Evolutionary conservation across 148 eudicot species (phyloP), one percentile per base, ranked within the genome.

Genomic region (Chenopodium formosanum): DNA sequence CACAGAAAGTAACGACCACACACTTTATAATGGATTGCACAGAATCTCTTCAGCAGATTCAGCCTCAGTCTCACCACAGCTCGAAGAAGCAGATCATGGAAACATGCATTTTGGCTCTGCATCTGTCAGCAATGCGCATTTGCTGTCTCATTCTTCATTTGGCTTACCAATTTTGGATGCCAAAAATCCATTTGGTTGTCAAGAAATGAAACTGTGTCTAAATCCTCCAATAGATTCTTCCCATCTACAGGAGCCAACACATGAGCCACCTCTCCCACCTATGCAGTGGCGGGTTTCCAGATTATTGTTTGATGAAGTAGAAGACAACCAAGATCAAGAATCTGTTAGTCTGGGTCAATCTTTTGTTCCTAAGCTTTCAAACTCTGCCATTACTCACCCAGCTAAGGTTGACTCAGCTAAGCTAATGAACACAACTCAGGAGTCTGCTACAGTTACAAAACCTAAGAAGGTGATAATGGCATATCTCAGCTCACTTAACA

Each of bases 231-330:
- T 27, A 82, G 86, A 80, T 65, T 83, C 84, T 66, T 74, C 88
- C 23, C 76, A 80, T 75, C 70, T 78, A 20, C 79, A 81, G 87
- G 90, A 87, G 64, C 65, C 84, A 78, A 73, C 80, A 17, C 86
- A 92, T 73, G 83, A 87, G 60, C 94, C 92, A 37, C 99, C 99
- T 72, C 91, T 92, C 34, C 98, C 99, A n/a, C 98, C 99, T 73
- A 65, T 89, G 73, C 90, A 94, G 72, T 92, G 99, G 98, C 88
- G 93, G 76, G 83, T 74, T 75, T 87, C 84, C 70, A 91, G 82
- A 53, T 31, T 92, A 31, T 71, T 84, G 69, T 74, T 84, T 16
- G 91, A 89, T 82, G 77, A 76, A 31, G 79, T 53, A 48, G 83
- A 67, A 63, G 84, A 81, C 69, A 86, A 78, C 14, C 87, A 56